A percentile compares a stretch with the other conserved stretches of the same genome.
phyloP scores from a whole-genome alignment of 768 basidiomycete genomes.

The Naganishia onofrii region DNA sequence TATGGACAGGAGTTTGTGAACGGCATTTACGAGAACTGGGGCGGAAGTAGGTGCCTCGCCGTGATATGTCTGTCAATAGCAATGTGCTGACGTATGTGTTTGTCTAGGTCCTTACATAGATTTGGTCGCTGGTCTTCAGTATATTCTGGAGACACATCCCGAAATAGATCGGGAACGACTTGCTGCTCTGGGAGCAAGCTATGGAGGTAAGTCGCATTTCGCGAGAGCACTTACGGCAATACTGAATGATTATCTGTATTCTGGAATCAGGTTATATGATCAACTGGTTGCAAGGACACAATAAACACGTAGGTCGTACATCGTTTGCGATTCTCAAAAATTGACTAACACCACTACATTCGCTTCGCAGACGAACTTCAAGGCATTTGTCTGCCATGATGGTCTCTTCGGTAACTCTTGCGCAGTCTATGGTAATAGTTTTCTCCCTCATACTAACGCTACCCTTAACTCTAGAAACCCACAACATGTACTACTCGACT shows the following conservation, averaged over 20 bases:
- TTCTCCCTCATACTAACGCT: neutral
- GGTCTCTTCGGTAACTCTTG: conserved; percentile 62
- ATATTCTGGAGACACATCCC: conserved; percentile 44
- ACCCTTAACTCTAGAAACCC: conserved; percentile 56
- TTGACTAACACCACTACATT: neutral
- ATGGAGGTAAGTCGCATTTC: conserved; percentile 66
- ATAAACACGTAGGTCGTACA: conserved; percentile 56
- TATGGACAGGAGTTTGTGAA: conserved; percentile 69
- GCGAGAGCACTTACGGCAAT: neutral
- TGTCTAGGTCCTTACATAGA: conserved; percentile 44
- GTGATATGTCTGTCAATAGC: conserved; percentile 9
- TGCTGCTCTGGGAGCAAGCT: conserved; percentile 69
- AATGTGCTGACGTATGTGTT: neutral
- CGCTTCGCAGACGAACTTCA: conserved; percentile 60
- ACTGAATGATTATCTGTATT: conserved; percentile 19
- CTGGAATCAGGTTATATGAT: conserved; percentile 43
- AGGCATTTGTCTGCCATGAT: conserved; percentile 87
- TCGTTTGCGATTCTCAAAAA: no score
- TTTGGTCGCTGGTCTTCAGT: conserved; percentile 51
- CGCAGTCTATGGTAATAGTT: neutral
- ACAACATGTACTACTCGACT: conserved; percentile 79
- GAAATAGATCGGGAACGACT: conserved; percentile 53
- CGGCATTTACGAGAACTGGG: conserved; percentile 51
- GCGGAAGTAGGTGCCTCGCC: conserved; percentile 34
- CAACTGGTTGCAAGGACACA: conserved; percentile 94